These are phyloP conservation scores for Fusarium goolgardi DNA, from an alignment of 2,329 filamentous ascomycete genomes.

Conservation along the genomic window DNA sequence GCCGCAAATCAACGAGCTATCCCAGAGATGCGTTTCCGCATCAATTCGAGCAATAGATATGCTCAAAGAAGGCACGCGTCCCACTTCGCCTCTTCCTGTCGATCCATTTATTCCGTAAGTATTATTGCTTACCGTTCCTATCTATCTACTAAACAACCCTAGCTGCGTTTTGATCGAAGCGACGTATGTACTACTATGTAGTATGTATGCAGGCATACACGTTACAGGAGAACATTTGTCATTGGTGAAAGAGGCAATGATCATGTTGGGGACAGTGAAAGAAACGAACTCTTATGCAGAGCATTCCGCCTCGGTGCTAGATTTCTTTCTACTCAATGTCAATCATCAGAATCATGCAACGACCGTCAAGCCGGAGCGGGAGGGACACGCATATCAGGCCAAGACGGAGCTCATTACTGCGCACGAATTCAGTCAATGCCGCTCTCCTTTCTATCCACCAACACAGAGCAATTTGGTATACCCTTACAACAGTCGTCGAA, in stretches of 20 bases:
- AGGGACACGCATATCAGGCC: background rate
- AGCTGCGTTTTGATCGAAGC: constrained; percentile 70
- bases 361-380: background rate
- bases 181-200: constrained; percentile 65
- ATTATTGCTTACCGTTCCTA: background rate
- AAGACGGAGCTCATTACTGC: constrained; percentile 1
- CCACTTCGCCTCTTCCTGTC: constrained; percentile 60
- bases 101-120: constrained; percentile 69
- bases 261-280: constrained; percentile 62
- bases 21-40: constrained; percentile 52
- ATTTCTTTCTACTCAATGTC: constrained; percentile 55
- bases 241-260: constrained; percentile 58
- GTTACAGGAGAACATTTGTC: constrained; percentile 55
- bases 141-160: background rate
- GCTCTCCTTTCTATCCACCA: constrained; percentile 4
- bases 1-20: constrained; percentile 58
- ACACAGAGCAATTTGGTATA: background rate
- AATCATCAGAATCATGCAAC: background rate
- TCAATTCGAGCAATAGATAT: constrained; percentile 59
- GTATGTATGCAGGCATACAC: constrained; percentile 65
- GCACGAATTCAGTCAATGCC: constrained; percentile 4
- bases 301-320: constrained; percentile 62
- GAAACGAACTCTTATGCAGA: constrained; percentile 61
- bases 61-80: constrained; percentile 58
- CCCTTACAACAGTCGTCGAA: constrained; percentile 8